Percentiles rank a stretch among this genome's conserved stretches.
phyloP scores from a whole-genome alignment of 2,329 filamentous ascomycete species.

The Teratosphaeria gauchensis region DNA sequence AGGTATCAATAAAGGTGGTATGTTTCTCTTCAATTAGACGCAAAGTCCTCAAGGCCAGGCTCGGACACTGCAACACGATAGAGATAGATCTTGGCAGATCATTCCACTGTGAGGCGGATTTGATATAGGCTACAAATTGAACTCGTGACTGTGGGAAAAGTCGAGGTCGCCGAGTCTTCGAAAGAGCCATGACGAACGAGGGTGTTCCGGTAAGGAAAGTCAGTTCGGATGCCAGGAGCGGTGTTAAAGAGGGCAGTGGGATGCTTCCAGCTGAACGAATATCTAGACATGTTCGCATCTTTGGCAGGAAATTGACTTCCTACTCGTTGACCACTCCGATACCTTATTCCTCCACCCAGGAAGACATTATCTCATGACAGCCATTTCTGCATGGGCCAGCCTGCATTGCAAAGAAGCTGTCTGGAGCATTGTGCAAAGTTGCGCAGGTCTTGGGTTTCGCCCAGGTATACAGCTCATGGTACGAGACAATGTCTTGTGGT shows the following conservation, averaged over 20 bases:
- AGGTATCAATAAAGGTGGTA: background rate
- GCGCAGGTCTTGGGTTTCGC: background rate
- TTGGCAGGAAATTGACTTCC: too few species aligned
- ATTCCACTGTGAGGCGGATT: constrained; percentile 43
- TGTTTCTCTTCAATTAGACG: constrained; percentile 81
- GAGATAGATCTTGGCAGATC: constrained; percentile 81
- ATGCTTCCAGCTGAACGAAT: too few species aligned
- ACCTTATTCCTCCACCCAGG: too few species aligned
- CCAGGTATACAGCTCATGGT: background rate
- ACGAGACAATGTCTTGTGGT: background rate
- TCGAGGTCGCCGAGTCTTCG: constrained; percentile 73
- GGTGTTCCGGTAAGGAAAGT: too few species aligned
- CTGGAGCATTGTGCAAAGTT: background rate
- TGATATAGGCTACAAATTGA: constrained; percentile 80
- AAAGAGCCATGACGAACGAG: constrained; percentile 55
- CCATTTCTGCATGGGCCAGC: too few species aligned
- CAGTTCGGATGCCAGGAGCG: too few species aligned
- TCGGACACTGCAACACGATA: constrained; percentile 87
- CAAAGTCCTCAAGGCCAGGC: constrained; percentile 71
- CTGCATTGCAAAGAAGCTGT: too few species aligned
- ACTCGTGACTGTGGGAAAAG: constrained; percentile 62
- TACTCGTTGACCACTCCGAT: too few species aligned
- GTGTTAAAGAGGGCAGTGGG: too few species aligned
- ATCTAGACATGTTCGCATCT: too few species aligned
- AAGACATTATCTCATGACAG: too few species aligned